Evolutionary conservation across 2,329 filamentous ascomycete genomes (phyloP).

Genomic region (Pseudocercospora fuligena): DNA sequence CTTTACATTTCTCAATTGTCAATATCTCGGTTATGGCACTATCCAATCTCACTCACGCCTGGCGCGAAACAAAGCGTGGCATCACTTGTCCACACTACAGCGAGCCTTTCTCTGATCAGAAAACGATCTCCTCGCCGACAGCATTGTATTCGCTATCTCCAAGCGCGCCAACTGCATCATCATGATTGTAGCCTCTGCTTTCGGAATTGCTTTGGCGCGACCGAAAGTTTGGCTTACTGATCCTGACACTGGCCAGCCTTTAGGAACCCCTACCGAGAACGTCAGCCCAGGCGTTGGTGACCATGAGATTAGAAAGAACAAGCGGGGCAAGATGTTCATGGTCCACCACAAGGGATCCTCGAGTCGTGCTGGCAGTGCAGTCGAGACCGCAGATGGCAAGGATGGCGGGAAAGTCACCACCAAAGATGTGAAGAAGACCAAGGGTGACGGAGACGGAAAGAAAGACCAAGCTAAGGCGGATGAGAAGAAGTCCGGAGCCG

Average conservation of each 20-base stretch:
- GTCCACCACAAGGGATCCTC: slow-evolving; percentile 31
- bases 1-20: slow-evolving; percentile 11
- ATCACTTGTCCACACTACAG: neutral
- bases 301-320: slow-evolving; percentile 31
- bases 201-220: slow-evolving; percentile 19
- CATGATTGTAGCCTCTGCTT: slow-evolving; percentile 17
- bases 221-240: slow-evolving; percentile 32
- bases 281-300: slow-evolving; percentile 29
- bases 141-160: neutral
- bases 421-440: slow-evolving; percentile 21
- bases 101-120: neutral
- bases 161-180: neutral
- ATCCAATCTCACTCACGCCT: neutral
- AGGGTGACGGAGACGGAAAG: slow-evolving; percentile 16
- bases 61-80: neutral
- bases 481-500: slow-evolving; percentile 1
- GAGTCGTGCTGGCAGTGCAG: slow-evolving; percentile 1
- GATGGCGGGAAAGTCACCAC: slow-evolving; percentile 13
- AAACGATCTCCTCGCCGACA: neutral
- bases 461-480: slow-evolving; percentile 2
- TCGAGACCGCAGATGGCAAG: slow-evolving; percentile 17
- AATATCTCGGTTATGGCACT: neutral
- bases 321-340: slow-evolving; percentile 33
- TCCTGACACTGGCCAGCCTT: slow-evolving; percentile 39
- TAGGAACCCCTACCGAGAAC: slow-evolving; percentile 22